Evolutionary conservation across 2,329 filamentous ascomycete species (phyloP).

Genomic region (Myriosclerotinia scirpicola): DNA sequence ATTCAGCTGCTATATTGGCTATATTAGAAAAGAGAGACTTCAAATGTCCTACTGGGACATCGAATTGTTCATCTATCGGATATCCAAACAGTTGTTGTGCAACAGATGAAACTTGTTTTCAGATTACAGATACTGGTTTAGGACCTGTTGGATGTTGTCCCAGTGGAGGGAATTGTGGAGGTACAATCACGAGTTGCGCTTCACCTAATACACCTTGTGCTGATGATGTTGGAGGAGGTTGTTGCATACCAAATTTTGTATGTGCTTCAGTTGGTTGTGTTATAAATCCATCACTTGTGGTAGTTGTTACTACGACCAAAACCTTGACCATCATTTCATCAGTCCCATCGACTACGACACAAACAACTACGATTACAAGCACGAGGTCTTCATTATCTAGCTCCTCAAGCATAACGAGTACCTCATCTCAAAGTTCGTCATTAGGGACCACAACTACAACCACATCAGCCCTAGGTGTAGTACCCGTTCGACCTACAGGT

Average conservation of each 20-base stretch:
- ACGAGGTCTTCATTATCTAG: slow-evolving; percentile 3
- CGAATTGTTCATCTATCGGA: slow-evolving; percentile 62
- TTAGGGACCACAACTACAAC: slow-evolving; percentile 43
- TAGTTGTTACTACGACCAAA: slow-evolving; percentile 30
- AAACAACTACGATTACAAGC: slow-evolving; percentile 40
- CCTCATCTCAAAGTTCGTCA: slow-evolving; percentile 40
- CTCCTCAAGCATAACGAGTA: slow-evolving; percentile 10
- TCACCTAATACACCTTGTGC: slow-evolving; percentile 64
- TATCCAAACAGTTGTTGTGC: slow-evolving; percentile 72
- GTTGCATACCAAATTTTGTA: slow-evolving; percentile 70
- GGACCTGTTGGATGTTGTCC: slow-evolving; percentile 77
- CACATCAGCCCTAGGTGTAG: slow-evolving; percentile 44
- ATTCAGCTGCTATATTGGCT: slow-evolving; percentile 45
- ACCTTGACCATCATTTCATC: slow-evolving; percentile 27
- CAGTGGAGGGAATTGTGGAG: slow-evolving; percentile 60
- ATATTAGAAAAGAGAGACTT: slow-evolving; percentile 58
- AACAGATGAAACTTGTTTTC: slow-evolving; percentile 63
- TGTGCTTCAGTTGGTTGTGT: slow-evolving; percentile 70
- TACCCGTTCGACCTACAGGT: slow-evolving; percentile 51
- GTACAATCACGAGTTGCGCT: slow-evolving; percentile 61
- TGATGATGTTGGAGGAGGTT: slow-evolving; percentile 66
- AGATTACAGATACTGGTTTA: slow-evolving; percentile 59
- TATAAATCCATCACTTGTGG: slow-evolving; percentile 36
- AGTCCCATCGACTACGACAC: slow-evolving; percentile 18
- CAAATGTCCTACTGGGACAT: slow-evolving; percentile 65